Evolutionary conservation across 495 filamentous ascomycete genomes (phyloP).

Genomic region (Podospora australis): DNA sequence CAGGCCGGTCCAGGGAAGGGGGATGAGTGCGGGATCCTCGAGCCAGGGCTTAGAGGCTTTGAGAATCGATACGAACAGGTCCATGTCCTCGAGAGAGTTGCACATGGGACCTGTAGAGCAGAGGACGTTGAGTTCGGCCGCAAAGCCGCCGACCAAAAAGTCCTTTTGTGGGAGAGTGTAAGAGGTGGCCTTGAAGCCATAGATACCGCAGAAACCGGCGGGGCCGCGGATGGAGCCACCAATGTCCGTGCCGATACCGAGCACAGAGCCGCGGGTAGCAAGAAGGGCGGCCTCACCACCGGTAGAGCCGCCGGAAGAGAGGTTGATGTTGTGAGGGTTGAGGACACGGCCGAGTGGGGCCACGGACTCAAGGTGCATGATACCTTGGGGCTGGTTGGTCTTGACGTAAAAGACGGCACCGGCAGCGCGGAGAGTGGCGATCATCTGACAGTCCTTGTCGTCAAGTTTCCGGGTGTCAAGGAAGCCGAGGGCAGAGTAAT

Average conservation of each 20-base stretch:
- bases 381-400: constrained; percentile 51
- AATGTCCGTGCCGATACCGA: constrained; percentile 62
- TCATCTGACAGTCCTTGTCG: constrained; percentile 15
- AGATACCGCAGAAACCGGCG: constrained; percentile 52
- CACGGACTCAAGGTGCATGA: constrained; percentile 34
- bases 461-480: constrained; percentile 31
- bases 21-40: constrained; percentile 21
- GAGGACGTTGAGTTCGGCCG: constrained; percentile 26
- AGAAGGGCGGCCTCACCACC: constrained; percentile 55
- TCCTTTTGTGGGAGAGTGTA: constrained; percentile 47
- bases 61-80: constrained; percentile 30
- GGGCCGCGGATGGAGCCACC: constrained; percentile 61
- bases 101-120: constrained; percentile 24
- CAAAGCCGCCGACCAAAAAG: constrained; percentile 35
- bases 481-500: constrained; percentile 56
- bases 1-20: constrained; percentile 42
- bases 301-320: constrained; percentile 59
- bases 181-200: constrained; percentile 53
- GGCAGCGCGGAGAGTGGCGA: constrained; percentile 38
- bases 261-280: constrained; percentile 35
- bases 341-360: constrained; percentile 48
- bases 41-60: constrained; percentile 21
- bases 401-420: constrained; percentile 48
- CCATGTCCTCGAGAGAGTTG: constrained; percentile 23
- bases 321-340: constrained; percentile 55